Percentiles rank a stretch among this genome's conserved stretches.
phyloP scores from a whole-genome alignment of 257 asterid genomes.

The Przewalskia tangutica region DNA sequence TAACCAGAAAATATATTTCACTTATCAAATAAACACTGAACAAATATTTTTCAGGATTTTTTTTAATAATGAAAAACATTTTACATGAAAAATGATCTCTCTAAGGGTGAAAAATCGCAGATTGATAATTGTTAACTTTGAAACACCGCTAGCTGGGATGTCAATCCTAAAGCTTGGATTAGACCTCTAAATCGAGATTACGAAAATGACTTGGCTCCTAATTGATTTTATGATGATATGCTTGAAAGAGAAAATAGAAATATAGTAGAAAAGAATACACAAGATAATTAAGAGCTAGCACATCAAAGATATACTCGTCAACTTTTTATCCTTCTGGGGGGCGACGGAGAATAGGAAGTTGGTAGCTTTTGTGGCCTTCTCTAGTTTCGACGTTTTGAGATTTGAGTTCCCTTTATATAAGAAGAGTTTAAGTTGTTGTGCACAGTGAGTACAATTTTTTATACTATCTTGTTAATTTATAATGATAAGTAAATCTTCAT shows the following conservation, averaged over 20 bases:
- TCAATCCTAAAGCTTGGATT: no score
- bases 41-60: neutral
- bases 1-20: no score
- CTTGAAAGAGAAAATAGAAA: neutral
- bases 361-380: neutral
- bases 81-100: neutral
- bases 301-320: neutral
- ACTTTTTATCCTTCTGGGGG: neutral
- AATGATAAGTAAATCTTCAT: neutral
- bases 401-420: conserved; percentile 26
- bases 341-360: neutral
- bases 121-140: neutral
- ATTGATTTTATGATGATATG: no score
- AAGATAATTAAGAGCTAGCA: neutral
- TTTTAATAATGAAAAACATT: neutral
- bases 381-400: neutral
- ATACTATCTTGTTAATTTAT: neutral
- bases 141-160: no score
- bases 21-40: no score
- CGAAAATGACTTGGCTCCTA: no score
- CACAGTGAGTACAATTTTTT: neutral
- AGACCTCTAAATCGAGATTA: no score
- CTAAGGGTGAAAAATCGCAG: neutral
- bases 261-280: neutral
- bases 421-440: neutral